These are phyloP conservation scores for Coniferiporia sulphurascens DNA, from an alignment of 1,284 basidiomycete species.

Conservation along the genomic window DNA sequence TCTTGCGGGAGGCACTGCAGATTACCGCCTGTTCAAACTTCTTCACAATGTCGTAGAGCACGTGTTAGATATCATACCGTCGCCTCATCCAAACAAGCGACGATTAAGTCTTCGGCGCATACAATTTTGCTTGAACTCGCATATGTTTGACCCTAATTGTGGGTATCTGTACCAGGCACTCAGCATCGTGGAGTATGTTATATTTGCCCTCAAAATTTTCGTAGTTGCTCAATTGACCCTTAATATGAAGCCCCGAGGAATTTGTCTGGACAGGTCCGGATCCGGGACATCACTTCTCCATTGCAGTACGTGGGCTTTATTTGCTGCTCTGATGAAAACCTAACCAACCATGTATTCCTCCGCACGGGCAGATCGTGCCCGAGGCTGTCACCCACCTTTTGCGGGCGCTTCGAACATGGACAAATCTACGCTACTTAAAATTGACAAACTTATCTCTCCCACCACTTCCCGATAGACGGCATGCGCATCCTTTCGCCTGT, in stretches of 20 bases:
- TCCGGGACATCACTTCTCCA: constrained; percentile 55
- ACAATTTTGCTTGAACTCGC: constrained; percentile 40
- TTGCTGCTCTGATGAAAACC: neutral
- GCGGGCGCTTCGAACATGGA: constrained; percentile 39
- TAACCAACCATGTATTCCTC: neutral
- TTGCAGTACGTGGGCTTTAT: constrained; percentile 37
- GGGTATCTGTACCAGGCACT: constrained; percentile 37
- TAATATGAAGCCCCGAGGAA: constrained; percentile 35
- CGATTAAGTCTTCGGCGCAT: neutral
- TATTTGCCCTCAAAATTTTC: constrained; percentile 20
- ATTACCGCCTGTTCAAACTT: constrained; percentile 28
- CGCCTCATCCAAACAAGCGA: neutral
- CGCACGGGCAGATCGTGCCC: constrained; percentile 41
- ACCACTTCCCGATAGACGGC: neutral
- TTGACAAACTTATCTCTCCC: constrained; percentile 42
- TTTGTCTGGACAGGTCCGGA: constrained; percentile 57
- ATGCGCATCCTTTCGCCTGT: neutral
- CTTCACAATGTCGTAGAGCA: constrained; percentile 25
- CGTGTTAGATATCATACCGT: constrained; percentile 14
- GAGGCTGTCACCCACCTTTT: constrained; percentile 39
- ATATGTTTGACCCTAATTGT: constrained; percentile 32
- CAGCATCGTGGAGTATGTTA: constrained; percentile 34
- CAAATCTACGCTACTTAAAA: constrained; percentile 39
- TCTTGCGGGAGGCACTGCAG: constrained; percentile 30
- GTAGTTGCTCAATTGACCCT: neutral